Evolutionary conservation across 1,139 yeast species (phyloP).

Genomic region (Pichia sp.): DNA sequence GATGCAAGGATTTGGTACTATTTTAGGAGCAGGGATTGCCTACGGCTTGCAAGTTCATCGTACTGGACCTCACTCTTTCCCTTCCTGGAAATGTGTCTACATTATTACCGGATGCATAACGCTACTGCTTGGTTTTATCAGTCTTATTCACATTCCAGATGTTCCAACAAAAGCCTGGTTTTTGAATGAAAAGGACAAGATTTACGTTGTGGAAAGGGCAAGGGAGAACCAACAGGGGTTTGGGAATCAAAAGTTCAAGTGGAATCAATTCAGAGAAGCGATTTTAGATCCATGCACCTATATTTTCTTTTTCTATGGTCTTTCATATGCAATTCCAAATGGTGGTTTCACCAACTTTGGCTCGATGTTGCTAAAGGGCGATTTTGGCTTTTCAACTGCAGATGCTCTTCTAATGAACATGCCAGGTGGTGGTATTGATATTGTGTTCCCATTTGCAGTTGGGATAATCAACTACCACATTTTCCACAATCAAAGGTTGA

Average conservation of each 20-base stretch:
- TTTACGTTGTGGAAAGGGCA: constrained; percentile 33
- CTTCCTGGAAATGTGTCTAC: constrained; percentile 44
- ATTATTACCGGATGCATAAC: constrained; percentile 44
- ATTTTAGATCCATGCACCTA: constrained; percentile 31
- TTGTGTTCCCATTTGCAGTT: constrained; percentile 29
- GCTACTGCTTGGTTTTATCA: constrained; percentile 38
- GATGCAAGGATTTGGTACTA: constrained; percentile 52
- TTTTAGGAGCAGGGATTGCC: constrained; percentile 51
- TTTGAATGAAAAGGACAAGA: constrained; percentile 34
- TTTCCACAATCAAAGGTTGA: constrained; percentile 22
- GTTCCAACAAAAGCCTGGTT: constrained; percentile 45
- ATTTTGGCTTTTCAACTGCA: constrained; percentile 30
- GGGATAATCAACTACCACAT: constrained; percentile 35
- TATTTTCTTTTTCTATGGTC: constrained; percentile 31
- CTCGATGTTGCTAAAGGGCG: constrained; percentile 37
- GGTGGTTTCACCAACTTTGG: constrained; percentile 38
- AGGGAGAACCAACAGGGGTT: constrained; percentile 38
- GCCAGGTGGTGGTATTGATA: constrained; percentile 38
- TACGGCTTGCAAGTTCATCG: constrained; percentile 41
- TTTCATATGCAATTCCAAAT: constrained; percentile 37
- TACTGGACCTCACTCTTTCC: constrained; percentile 28
- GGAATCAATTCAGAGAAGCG: constrained; percentile 32
- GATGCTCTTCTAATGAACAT: constrained; percentile 35
- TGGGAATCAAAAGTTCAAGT: constrained; percentile 38
- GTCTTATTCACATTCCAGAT: constrained; percentile 41